Evolutionary conservation across 2,329 filamentous ascomycete species (phyloP).

Genomic region (Calonectria honghensis): DNA sequence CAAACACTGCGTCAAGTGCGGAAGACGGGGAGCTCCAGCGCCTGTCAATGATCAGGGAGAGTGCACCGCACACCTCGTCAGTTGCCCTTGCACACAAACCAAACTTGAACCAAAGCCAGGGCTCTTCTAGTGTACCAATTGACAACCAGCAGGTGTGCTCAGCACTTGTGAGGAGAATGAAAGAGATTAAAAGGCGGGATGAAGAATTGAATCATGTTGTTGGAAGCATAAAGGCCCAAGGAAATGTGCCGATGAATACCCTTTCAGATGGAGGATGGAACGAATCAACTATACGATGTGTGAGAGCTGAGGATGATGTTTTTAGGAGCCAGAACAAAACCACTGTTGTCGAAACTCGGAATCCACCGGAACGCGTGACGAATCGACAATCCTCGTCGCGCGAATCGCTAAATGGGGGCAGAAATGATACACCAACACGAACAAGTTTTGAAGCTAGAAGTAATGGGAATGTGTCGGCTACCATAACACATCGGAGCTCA

Average conservation of each 20-base stretch:
- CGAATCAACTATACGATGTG: slow-evolving; percentile 58
- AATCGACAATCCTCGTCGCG: not conserved
- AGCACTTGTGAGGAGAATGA: slow-evolving; percentile 76
- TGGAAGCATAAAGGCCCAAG: slow-evolving; percentile 23
- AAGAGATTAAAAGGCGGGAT: slow-evolving; percentile 59
- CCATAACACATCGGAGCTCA: slow-evolving; percentile 65
- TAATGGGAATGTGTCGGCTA: slow-evolving; percentile 50
- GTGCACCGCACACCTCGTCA: slow-evolving; percentile 63
- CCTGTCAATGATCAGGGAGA: slow-evolving; percentile 79
- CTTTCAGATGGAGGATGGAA: slow-evolving; percentile 44
- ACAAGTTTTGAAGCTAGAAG: slow-evolving; percentile 16
- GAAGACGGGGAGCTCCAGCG: slow-evolving; percentile 72
- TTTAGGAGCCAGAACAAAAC: slow-evolving; percentile 50
- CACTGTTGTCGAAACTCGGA: not conserved
- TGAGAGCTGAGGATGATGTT: slow-evolving; percentile 59
- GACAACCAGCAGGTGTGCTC: slow-evolving; percentile 78
- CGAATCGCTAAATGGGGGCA: not conserved
- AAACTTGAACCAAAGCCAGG: slow-evolving; percentile 50
- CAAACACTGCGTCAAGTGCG: slow-evolving; percentile 71
- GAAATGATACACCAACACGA: slow-evolving; percentile 3
- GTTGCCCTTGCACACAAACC: slow-evolving; percentile 55
- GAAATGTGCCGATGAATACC: slow-evolving; percentile 8
- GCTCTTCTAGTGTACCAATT: slow-evolving; percentile 58
- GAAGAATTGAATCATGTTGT: slow-evolving; percentile 22
- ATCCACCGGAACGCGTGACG: slow-evolving; percentile 31